A percentile compares a stretch with the other conserved stretches of the same genome.
These are phyloP conservation scores for Xylariaceae sp. DNA, from an alignment of 2,329 filamentous ascomycete genomes.

Conservation along the genomic window DNA sequence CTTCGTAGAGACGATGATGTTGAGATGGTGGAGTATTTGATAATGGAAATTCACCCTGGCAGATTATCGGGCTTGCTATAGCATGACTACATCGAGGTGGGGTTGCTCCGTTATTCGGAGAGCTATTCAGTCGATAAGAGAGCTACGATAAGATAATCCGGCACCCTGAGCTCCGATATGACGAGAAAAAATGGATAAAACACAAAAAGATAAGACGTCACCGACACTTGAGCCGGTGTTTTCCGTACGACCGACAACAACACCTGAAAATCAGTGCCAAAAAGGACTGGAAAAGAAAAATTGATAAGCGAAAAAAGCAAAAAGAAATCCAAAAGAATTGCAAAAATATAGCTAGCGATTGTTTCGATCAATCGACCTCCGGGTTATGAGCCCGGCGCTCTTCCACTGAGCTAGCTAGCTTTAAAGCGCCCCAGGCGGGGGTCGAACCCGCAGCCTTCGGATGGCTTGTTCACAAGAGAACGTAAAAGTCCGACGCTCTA, in stretches of 20 bases:
- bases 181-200: background rate
- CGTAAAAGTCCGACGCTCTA: slow-evolving; percentile 14
- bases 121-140: background rate
- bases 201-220: no score
- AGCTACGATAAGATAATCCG: background rate
- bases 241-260: background rate
- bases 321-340: background rate
- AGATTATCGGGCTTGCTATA: background rate
- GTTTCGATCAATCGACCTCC: slow-evolving; percentile 34
- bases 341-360: slow-evolving; percentile 26
- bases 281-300: background rate
- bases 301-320: background rate
- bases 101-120: background rate
- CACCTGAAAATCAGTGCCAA: background rate
- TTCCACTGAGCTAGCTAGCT: slow-evolving; percentile 30
- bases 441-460: slow-evolving; percentile 32
- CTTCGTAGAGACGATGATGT: background rate
- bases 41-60: background rate
- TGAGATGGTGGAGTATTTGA: background rate
- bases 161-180: background rate
- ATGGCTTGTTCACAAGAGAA: slow-evolving; percentile 7
- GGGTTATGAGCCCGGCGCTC: slow-evolving; percentile 35
- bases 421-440: slow-evolving; percentile 28
- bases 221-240: no score
- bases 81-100: background rate